Evolutionary conservation across 2,329 filamentous ascomycete species (phyloP), one percentile per base, ranked within the genome.

Genomic region (Aureobasidium lini): DNA sequence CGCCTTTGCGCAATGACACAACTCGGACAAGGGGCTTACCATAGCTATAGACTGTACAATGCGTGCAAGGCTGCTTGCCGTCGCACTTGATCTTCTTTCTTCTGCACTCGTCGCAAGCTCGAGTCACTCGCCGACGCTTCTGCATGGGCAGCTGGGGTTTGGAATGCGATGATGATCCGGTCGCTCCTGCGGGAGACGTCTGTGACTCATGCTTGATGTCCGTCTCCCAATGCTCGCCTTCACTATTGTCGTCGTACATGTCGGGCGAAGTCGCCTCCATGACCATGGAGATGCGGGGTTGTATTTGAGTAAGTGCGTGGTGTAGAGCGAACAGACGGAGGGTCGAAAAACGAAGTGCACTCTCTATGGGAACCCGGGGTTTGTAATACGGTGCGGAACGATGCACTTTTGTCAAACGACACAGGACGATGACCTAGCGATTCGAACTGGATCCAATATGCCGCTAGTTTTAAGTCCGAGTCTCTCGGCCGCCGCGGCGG

Each of bases 41-140:
- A 79, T 99, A 99, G 72, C 91, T 96, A 74, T 99, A 99, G 52
- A 97, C 91, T 10, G 92, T 95, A 73, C 94, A 99, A 74, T 97
- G 94, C 0, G 92, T 96, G 66, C 79, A 81, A 7, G 79, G 79
- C 68, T 81, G 77, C 67, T 77, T 79, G 62, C 78, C 78, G 64
- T 80, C 78, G 67, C 79, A 81, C 66, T 80, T 80, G 66, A 81
- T 80, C 68, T 81, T 81, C 69, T 81, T 81, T 59, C 90, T 83
- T 44, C 91, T 82, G 70, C 90, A 95, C 70, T 95, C 90, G 69
- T 96, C 90, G 67, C 90, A 96, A 1, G 90, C 91, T 39, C 90
- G 82, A 10, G 90, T 95, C 6, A 94, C 90, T 72, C 95, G 95
- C 6, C 87, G 89, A 61, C 90, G 81, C 71, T 94, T 94, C 63